These are phyloP conservation scores for Pezicula radicicola DNA, from an alignment of 2,329 filamentous ascomycete genomes.

Conservation along the genomic window DNA sequence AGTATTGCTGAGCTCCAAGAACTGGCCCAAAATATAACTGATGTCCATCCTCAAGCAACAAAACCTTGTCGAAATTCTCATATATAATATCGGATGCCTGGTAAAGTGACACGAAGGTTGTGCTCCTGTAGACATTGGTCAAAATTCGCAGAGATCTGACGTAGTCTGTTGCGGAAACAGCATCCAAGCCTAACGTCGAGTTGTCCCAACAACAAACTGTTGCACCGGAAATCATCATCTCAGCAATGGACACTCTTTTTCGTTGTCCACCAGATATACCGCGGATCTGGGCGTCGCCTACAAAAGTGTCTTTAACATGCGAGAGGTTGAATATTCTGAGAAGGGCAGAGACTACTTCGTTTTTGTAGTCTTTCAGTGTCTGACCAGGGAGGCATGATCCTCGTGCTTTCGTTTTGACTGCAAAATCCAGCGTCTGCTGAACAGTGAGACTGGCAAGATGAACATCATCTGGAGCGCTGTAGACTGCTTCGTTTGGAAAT, in stretches of 20 bases:
- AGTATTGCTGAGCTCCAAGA: slow-evolving; percentile 62
- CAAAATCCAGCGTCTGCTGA: slow-evolving; percentile 68
- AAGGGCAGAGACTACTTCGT: slow-evolving; percentile 39
- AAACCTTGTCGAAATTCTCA: slow-evolving; percentile 62
- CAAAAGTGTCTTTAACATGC: slow-evolving; percentile 67
- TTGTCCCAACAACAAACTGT: slow-evolving; percentile 73
- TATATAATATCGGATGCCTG: slow-evolving; percentile 67
- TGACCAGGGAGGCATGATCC: slow-evolving; percentile 52
- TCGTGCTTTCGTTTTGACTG: slow-evolving; percentile 60
- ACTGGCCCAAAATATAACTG: slow-evolving; percentile 69
- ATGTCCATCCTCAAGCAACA: slow-evolving; percentile 62
- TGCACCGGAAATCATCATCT: slow-evolving; percentile 58
- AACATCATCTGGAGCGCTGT: slow-evolving; percentile 71
- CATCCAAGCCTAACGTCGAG: slow-evolving; percentile 67
- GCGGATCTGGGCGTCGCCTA: slow-evolving; percentile 65
- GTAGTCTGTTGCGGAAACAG: slow-evolving; percentile 69
- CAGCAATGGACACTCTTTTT: slow-evolving; percentile 76
- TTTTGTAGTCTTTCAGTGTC: slow-evolving; percentile 15
- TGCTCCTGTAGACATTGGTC: slow-evolving; percentile 58
- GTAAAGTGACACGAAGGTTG: slow-evolving; percentile 65
- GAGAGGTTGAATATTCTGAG: slow-evolving; percentile 69
- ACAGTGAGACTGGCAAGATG: slow-evolving; percentile 73
- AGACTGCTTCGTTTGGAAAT: slow-evolving; percentile 58
- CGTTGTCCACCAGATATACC: slow-evolving; percentile 67
- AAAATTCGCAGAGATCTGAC: slow-evolving; percentile 62